Evolutionary conservation across 192 early-diverging fungal species (phyloP), one percentile per base, ranked within the genome.

Genomic region (Dissophora globulifera): DNA sequence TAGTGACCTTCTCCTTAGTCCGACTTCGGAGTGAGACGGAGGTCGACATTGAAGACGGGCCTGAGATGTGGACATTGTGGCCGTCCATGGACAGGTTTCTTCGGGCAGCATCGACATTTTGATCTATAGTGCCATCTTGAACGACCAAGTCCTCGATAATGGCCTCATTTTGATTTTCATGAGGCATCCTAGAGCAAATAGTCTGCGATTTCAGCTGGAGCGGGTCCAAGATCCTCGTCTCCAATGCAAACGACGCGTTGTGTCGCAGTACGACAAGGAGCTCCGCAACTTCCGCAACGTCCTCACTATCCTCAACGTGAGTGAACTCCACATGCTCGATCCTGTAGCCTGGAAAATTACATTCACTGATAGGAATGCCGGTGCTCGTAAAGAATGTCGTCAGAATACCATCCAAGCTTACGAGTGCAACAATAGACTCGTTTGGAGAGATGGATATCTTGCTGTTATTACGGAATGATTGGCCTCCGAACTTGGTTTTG

Each of bases 371-470:
- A 1, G 55, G 56, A 53, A 66, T 53, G 1, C 71, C 71, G 8
- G 71, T 63, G 2, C 55, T 64, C 1, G 62, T 42, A 53, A 66
- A 65, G 49, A 60, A 75, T 1, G 71, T 75, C 2, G 62, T 75
- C 41, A 75, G 50, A 31, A 48, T 75, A 16, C 71, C 71, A 22
- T 75, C 62, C 0, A 59, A 49, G 41, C 62, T 66, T 10, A 62
- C 71, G 50, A 75, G 20, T 38, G 71, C 71, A 17, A 75, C 57
- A 54, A 75, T 75, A 8, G 71, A 75, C 57, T 66, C 62, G 22
- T 58, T 35, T 4, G 62, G 71, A 0, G 71, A 75, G 13, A 75
- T 75, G 0, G 71, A 54, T 59, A 75, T 75, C 50, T 66, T 75
- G 71, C 49, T 66, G 50, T 66, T 49, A n/a, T n/a, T n/a, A n/a